Evolutionary conservation across 208 protist genomes (phyloP).

Genomic region (Wallacemonas rigidus): DNA sequence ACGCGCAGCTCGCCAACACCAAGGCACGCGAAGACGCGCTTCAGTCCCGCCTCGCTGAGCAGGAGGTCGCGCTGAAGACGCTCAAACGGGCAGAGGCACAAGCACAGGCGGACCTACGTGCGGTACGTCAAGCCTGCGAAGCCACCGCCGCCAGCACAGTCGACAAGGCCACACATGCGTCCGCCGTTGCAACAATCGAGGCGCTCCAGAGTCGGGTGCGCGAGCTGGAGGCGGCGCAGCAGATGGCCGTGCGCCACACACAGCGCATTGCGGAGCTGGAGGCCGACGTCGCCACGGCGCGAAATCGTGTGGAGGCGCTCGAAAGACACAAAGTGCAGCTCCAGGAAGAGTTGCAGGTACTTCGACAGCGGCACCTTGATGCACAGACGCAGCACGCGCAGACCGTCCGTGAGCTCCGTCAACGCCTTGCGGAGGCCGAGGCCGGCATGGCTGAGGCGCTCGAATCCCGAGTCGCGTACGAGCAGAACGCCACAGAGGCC

Average conservation of each 20-base stretch:
- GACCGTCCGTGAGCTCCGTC: slow-evolving; percentile 23
- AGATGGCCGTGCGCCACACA: not conserved
- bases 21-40: slow-evolving; percentile 12
- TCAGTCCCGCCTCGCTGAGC: slow-evolving; percentile 1
- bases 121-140: not conserved
- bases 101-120: slow-evolving; percentile 1
- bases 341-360: slow-evolving; percentile 21
- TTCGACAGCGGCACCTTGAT: slow-evolving; percentile 21
- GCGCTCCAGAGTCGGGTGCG: not conserved
- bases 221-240: not conserved
- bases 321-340: slow-evolving; percentile 14
- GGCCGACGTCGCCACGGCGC: not conserved
- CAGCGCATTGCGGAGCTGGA: not conserved
- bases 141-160: not conserved
- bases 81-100: slow-evolving; percentile 14
- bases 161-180: not conserved
- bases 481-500: not conserved
- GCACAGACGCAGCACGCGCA: slow-evolving; percentile 30
- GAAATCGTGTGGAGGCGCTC: not conserved
- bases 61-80: slow-evolving; percentile 13
- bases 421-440: slow-evolving; percentile 20
- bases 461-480: not conserved
- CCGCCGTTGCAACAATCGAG: not conserved
- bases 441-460: slow-evolving; percentile 30
- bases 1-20: slow-evolving; percentile 15